These are phyloP conservation scores for Nakazawaea holstii DNA, from an alignment of 805 yeast genomes.

Conservation along the genomic window DNA sequence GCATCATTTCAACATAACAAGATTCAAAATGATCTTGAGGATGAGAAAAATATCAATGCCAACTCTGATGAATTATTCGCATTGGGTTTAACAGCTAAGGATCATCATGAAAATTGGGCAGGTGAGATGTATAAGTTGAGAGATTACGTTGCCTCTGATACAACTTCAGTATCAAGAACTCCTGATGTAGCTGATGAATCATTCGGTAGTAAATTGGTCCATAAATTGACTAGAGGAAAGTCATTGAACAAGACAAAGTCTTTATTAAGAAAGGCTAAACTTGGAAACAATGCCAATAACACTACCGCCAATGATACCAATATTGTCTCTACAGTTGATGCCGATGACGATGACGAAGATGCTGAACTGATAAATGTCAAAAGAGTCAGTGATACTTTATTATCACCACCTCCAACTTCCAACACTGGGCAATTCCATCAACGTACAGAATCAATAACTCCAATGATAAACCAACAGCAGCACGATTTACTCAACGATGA, in stretches of 20 bases:
- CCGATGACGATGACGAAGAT: constrained; percentile 13
- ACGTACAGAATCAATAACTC: constrained; percentile 14
- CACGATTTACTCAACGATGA: neutral
- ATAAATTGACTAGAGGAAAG: constrained; percentile 38
- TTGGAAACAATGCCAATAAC: constrained; percentile 11
- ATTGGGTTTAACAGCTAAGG: constrained; percentile 76
- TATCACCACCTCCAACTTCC: constrained; percentile 5
- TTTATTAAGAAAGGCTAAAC: constrained; percentile 12
- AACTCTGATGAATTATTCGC: constrained; percentile 46
- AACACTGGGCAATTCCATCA: constrained; percentile 3
- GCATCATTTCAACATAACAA: constrained; percentile 66
- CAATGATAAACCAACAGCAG: constrained; percentile 11
- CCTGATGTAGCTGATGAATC: constrained; percentile 28
- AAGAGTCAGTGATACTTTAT: constrained; percentile 10
- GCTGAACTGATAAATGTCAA: constrained; percentile 11
- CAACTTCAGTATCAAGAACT: constrained; percentile 19
- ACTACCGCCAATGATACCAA: constrained; percentile 10
- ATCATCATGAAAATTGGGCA: constrained; percentile 74
- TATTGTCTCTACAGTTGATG: constrained; percentile 21
- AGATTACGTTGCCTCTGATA: constrained; percentile 16
- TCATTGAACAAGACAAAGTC: constrained; percentile 20
- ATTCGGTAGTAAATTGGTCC: constrained; percentile 38
- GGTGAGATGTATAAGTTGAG: constrained; percentile 50
- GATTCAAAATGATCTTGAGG: constrained; percentile 5
- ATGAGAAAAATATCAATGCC: constrained; percentile 18